Percentiles rank a stretch among this genome's conserved stretches.
These are phyloP conservation scores for Dipteronia sinensis DNA, from an alignment of 345 rosid genomes.

Conservation along the genomic window DNA sequence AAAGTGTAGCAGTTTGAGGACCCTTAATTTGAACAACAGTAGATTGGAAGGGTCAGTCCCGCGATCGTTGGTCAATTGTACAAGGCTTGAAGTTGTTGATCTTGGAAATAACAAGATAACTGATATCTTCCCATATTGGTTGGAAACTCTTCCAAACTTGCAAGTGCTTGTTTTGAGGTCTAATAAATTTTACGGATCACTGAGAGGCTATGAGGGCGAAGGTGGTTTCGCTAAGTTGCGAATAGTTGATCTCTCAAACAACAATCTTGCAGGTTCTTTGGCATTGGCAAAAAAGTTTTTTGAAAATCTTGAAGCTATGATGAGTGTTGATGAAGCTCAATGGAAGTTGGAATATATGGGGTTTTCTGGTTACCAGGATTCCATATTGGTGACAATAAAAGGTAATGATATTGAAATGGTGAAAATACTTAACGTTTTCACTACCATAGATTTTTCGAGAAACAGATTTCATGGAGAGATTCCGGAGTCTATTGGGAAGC, in stretches of 20 bases:
- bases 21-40: not conserved
- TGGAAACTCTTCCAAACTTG: slow-evolving; percentile 6
- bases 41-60: slow-evolving; percentile 18
- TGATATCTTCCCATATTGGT: slow-evolving; percentile 14
- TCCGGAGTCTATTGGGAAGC: not conserved
- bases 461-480: not conserved
- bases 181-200: not conserved
- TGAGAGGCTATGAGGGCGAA: not conserved
- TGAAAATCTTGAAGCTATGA: not conserved
- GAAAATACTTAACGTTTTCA: not conserved
- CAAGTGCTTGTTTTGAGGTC: slow-evolving; percentile 13
- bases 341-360: not conserved
- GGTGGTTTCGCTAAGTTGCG: not conserved
- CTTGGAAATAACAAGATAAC: slow-evolving; percentile 16
- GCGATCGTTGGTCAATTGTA: slow-evolving; percentile 16
- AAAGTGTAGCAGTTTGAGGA: not conserved
- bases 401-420: not conserved
- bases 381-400: not conserved
- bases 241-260: slow-evolving; percentile 5
- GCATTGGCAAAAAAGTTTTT: not conserved
- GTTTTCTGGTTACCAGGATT: not conserved
- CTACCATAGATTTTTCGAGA: not conserved
- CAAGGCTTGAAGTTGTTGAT: not conserved
- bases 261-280: slow-evolving; percentile 8
- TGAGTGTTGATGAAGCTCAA: not conserved